phyloP scores from a whole-genome alignment of 176 grass and related monocot genomes.

The Oryza nivara region DNA sequence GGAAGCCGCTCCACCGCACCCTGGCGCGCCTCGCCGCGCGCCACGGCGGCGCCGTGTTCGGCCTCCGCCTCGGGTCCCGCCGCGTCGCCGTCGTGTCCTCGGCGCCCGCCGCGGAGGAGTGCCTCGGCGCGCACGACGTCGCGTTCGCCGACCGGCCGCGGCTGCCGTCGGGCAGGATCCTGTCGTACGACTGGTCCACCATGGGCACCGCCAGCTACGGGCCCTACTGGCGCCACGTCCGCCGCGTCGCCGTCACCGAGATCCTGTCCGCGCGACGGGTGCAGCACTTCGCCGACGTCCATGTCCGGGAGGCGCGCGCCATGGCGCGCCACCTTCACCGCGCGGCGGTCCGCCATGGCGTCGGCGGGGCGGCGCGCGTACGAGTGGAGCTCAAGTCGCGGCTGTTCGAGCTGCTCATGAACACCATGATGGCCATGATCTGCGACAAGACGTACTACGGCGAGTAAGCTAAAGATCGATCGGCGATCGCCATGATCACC shows the following conservation, averaged over 20 bases:
- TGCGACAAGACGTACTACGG: not conserved
- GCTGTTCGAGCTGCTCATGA: constrained; percentile 45
- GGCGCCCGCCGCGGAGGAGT: constrained; percentile 9
- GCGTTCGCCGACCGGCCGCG: constrained; percentile 62
- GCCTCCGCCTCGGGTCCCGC: not conserved
- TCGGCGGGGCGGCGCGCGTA: no score
- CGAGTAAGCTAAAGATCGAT: constrained; percentile 4
- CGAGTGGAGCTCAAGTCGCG: no score
- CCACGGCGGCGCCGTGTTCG: constrained; percentile 41
- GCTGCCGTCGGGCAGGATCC: constrained; percentile 35
- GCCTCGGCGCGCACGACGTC: constrained; percentile 48
- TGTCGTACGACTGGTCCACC: constrained; percentile 48
- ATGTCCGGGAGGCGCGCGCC: not conserved
- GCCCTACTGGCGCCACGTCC: constrained; percentile 48
- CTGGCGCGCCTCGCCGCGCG: constrained; percentile 38
- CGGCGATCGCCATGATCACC: not conserved
- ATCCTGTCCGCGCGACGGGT: constrained; percentile 39
- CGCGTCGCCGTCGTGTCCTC: constrained; percentile 53
- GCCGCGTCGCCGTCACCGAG: constrained; percentile 39
- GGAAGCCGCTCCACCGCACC: constrained; percentile 52
- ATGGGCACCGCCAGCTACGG: constrained; percentile 51
- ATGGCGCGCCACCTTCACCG: constrained; percentile 34
- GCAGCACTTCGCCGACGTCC: constrained; percentile 5
- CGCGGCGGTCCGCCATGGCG: no score
- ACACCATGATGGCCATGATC: constrained; percentile 57